Percentiles rank a stretch among this genome's conserved stretches.
These are phyloP conservation scores for Lactarius psammicola DNA, from an alignment of 768 basidiomycete species.

Conservation along the genomic window DNA sequence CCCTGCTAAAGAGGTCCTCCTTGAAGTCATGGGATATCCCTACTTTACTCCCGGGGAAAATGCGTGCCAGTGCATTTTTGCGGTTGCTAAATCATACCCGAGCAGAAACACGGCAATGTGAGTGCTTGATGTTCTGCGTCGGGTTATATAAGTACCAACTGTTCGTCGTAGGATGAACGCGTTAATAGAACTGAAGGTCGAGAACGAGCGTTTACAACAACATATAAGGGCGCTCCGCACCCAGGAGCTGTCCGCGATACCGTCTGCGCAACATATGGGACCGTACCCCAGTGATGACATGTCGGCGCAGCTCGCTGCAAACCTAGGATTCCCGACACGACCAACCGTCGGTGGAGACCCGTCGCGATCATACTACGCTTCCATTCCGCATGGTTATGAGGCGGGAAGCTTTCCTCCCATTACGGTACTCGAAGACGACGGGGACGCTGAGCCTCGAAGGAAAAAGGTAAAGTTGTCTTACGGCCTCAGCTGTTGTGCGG, in stretches of 20 bases:
- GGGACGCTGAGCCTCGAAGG: constrained; percentile 54
- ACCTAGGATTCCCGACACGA: constrained; percentile 15
- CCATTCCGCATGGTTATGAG: constrained; percentile 20
- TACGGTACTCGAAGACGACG: constrained; percentile 42
- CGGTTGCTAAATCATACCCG: constrained; percentile 74
- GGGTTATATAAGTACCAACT: not conserved
- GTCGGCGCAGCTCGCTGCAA: constrained; percentile 17
- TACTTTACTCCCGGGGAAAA: constrained; percentile 45
- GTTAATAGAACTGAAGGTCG: constrained; percentile 79
- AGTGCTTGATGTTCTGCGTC: constrained; percentile 29
- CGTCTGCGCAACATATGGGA: constrained; percentile 25
- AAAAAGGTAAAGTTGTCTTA: constrained; percentile 52
- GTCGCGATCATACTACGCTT: constrained; percentile 20
- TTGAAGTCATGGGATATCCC: constrained; percentile 69
- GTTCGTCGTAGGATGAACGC: constrained; percentile 56
- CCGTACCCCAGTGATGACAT: constrained; percentile 22
- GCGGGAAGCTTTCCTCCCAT: constrained; percentile 9
- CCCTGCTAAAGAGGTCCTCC: constrained; percentile 52
- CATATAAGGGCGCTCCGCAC: constrained; percentile 49
- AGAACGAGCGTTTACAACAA: constrained; percentile 77
- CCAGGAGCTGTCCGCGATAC: constrained; percentile 24
- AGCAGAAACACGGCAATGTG: constrained; percentile 69
- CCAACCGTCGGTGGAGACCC: constrained; percentile 12
- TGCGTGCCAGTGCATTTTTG: constrained; percentile 64
- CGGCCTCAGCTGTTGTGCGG: not conserved